phyloP scores from a whole-genome alignment of 2,329 filamentous ascomycete genomes.

The Alternaria ventricosa region DNA sequence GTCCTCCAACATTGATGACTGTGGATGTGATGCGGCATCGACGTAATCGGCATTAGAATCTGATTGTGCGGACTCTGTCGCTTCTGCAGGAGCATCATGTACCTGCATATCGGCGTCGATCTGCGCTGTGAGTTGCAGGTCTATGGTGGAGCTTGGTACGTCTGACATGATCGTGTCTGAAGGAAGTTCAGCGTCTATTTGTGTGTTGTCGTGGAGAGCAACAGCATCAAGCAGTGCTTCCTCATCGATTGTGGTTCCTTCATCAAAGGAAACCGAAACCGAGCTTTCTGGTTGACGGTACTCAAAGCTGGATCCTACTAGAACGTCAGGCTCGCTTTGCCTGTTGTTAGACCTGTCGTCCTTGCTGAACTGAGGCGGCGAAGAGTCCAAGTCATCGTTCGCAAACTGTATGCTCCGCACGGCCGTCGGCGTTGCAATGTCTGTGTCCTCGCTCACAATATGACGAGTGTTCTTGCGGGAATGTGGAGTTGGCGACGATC shows the following conservation, averaged over 20 bases:
- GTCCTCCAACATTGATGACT: not conserved
- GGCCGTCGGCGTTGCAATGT: constrained; percentile 37
- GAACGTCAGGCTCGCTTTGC: constrained; percentile 6
- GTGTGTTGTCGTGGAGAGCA: constrained; percentile 9
- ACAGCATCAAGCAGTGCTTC: constrained; percentile 26
- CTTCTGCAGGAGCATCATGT: constrained; percentile 15
- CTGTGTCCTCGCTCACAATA: constrained; percentile 34
- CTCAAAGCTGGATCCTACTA: constrained; percentile 29
- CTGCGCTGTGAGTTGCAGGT: constrained; percentile 44
- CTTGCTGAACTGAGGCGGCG: constrained; percentile 44
- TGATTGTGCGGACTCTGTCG: constrained; percentile 9
- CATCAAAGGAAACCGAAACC: constrained; percentile 36
- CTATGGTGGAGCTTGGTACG: constrained; percentile 39
- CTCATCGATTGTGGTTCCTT: constrained; percentile 43
- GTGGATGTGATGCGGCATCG: constrained; percentile 31
- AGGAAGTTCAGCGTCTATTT: not conserved
- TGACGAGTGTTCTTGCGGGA: constrained; percentile 35
- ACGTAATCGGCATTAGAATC: constrained; percentile 31
- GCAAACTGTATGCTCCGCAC: constrained; percentile 29
- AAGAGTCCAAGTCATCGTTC: constrained; percentile 42
- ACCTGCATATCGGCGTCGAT: constrained; percentile 43
- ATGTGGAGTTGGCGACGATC: constrained; percentile 47
- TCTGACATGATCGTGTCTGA: constrained; percentile 29
- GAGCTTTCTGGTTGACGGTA: constrained; percentile 22
- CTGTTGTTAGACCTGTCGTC: not conserved